Percentiles rank a stretch among this genome's conserved stretches.
These are phyloP conservation scores for Penicillium sp. DNA, from an alignment of 2,329 filamentous ascomycete species.

Conservation along the genomic window DNA sequence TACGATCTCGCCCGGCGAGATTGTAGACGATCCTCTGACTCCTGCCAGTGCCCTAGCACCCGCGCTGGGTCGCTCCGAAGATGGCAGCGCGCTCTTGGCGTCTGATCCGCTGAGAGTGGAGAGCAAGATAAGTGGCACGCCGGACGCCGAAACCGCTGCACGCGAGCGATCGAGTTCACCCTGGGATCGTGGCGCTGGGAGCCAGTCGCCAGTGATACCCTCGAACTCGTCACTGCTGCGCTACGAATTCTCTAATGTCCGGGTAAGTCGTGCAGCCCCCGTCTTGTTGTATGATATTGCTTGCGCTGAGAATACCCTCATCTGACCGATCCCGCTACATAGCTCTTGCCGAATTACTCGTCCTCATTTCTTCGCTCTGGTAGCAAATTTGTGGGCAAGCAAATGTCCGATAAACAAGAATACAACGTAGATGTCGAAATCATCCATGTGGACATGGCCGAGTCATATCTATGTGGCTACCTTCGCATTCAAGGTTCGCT, in stretches of 20 bases:
- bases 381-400: constrained; percentile 82
- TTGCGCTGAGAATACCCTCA: constrained; percentile 11
- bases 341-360: constrained; percentile 71
- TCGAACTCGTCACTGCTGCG: constrained; percentile 44
- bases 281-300: constrained; percentile 3
- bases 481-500: constrained; percentile 80
- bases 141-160: constrained; percentile 27
- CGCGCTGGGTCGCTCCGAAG: constrained; percentile 24
- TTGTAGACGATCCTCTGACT: constrained; percentile 25
- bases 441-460: constrained; percentile 88
- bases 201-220: constrained; percentile 27
- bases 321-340: constrained; percentile 1
- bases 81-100: constrained; percentile 21
- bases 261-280: constrained; percentile 40
- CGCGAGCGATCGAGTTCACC: constrained; percentile 29
- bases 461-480: constrained; percentile 93
- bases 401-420: constrained; percentile 84
- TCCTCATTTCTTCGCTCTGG: constrained; percentile 82
- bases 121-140: constrained; percentile 21
- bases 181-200: constrained; percentile 27
- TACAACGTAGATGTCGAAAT: constrained; percentile 97
- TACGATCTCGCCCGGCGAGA: constrained; percentile 18
- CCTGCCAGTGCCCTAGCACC: constrained; percentile 20
- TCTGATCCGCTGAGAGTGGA: constrained; percentile 24
- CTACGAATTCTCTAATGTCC: constrained; percentile 51